Evolutionary conservation across 441 rosid genomes (phyloP).

Genomic region (Populus tomentosa): DNA sequence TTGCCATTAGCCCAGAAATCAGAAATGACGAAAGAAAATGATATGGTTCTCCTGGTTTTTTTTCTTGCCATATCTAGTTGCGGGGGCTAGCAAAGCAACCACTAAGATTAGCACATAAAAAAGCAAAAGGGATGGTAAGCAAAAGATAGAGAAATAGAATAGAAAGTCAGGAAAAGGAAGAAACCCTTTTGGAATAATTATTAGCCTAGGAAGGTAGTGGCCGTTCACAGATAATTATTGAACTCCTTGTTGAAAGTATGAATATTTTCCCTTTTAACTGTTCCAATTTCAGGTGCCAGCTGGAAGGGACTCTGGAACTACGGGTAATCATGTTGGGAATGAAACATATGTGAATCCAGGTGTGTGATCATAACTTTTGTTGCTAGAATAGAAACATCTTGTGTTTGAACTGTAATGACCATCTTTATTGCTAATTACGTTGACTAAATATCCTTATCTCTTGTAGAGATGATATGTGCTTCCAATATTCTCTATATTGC

Average conservation of each 20-base stretch:
- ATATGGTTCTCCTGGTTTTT: not conserved
- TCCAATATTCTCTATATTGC: not conserved
- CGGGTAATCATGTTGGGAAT: slow-evolving; percentile 24
- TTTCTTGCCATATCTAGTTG: not conserved
- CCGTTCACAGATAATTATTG: no score
- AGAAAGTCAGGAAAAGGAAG: not conserved
- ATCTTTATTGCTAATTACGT: not conserved
- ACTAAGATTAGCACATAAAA: no score
- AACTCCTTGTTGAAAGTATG: not conserved
- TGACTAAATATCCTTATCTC: not conserved
- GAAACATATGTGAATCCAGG: slow-evolving; percentile 36
- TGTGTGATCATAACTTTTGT: slow-evolving; percentile 1
- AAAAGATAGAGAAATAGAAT: not conserved
- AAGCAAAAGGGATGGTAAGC: not conserved
- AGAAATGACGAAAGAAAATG: not conserved
- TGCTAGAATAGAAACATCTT: not conserved
- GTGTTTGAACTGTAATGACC: not conserved
- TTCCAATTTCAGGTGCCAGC: slow-evolving; percentile 23
- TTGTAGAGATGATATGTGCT: not conserved
- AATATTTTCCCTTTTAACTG: not conserved
- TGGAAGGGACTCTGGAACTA: slow-evolving; percentile 25
- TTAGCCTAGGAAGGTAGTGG: not conserved
- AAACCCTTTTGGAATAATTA: not conserved
- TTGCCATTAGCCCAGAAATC: not conserved
- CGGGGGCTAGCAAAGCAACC: not conserved